Conservation (phyloP, 352 stramenopile species). For the Blastocystis sp. region DNA sequence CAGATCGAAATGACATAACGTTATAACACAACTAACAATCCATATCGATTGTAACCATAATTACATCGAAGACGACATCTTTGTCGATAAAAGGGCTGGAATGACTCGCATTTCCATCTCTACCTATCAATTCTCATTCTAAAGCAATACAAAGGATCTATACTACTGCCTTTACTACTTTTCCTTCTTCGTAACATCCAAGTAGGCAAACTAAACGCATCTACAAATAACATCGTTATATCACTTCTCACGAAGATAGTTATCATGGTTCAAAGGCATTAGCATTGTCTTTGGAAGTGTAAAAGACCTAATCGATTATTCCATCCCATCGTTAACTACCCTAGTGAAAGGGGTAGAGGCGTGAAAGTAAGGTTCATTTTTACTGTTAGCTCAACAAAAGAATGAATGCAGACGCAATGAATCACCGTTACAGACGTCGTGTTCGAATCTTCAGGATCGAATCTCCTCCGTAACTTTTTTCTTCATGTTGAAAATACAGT, state of each 20-base stretch:
- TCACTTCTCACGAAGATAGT: not conserved
- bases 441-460: not conserved
- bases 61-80: conserved; percentile 56
- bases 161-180: not conserved
- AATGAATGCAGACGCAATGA: not conserved
- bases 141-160: not conserved
- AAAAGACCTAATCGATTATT: not conserved
- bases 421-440: not conserved
- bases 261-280: not conserved
- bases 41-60: conserved; percentile 62
- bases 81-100: not conserved
- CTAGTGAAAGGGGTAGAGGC: not conserved
- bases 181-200: not conserved
- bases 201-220: not conserved
- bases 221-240: not conserved
- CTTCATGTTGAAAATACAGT: too few relatives aligned
- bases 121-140: not conserved
- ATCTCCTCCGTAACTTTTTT: not conserved
- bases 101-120: too few relatives aligned
- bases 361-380: not conserved
- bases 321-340: not conserved
- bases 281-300: not conserved
- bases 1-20: not conserved
- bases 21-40: conserved; percentile 31
- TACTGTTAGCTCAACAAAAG: not conserved